Conservation (phyloP, 179 eudicot species). For the Sideroxylon spinosum region DNA sequence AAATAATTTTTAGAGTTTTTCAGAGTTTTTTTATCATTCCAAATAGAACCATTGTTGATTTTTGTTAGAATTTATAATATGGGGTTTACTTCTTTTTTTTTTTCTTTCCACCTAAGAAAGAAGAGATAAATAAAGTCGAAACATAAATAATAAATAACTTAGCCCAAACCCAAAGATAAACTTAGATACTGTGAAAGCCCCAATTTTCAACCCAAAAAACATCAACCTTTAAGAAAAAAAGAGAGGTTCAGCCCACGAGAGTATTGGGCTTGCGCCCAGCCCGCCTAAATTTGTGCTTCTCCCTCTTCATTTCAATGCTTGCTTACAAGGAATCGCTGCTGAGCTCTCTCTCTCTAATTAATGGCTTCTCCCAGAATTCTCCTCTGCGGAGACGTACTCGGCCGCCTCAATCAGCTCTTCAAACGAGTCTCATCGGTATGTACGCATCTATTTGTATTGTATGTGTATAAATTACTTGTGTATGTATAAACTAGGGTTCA, state of each 20-base stretch:
- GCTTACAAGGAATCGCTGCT: too few relatives aligned
- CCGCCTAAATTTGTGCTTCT: not conserved
- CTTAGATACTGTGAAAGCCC: not conserved
- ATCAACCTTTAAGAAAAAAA: too few relatives aligned
- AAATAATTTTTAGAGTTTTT: too few relatives aligned
- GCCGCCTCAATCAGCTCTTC: slow-evolving; percentile 80
- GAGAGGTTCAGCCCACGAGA: not conserved
- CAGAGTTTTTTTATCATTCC: too few relatives aligned
- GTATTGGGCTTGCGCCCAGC: not conserved
- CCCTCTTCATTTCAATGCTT: too few relatives aligned
- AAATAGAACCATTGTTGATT: too few relatives aligned
- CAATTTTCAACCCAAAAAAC: too few relatives aligned
- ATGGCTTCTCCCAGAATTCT: slow-evolving; percentile 82
- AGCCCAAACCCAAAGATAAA: not conserved
- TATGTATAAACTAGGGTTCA: not conserved
- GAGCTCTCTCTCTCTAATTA: slow-evolving; percentile 12
- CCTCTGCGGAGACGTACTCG: slow-evolving; percentile 79
- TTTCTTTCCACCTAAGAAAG: too few relatives aligned
- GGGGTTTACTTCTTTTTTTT: too few relatives aligned
- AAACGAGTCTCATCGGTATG: slow-evolving; percentile 73
- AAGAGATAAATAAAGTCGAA: not conserved
- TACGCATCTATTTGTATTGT: not conserved
- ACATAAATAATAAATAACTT: not conserved
- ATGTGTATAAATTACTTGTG: too few relatives aligned
- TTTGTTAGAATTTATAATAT: too few relatives aligned